These are phyloP conservation scores for Malassezia vespertilionis DNA, from an alignment of 1,284 basidiomycete species.

Conservation along the genomic window DNA sequence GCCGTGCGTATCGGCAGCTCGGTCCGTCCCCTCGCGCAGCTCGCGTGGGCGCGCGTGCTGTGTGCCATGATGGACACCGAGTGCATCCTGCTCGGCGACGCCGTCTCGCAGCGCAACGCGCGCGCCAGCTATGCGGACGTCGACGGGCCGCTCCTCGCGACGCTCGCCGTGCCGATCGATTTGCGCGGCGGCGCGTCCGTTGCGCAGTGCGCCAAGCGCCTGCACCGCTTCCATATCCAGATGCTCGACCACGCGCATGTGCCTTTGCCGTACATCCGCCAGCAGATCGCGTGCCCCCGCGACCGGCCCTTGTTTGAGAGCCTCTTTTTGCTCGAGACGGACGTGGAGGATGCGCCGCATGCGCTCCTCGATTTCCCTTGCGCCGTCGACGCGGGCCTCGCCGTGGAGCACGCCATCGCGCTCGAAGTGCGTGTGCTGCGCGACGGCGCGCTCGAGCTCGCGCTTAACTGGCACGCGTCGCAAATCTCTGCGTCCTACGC, in stretches of 20 bases:
- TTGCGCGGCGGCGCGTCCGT: constrained; percentile 15
- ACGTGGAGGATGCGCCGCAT: constrained; percentile 9
- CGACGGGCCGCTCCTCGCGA: constrained; percentile 38
- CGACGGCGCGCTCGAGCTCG: constrained; percentile 22
- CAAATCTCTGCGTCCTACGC: constrained; percentile 23
- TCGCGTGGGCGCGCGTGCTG: constrained; percentile 44
- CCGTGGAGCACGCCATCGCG: constrained; percentile 38
- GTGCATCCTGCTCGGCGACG: constrained; percentile 39
- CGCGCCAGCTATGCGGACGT: constrained; percentile 25
- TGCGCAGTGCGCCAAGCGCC: constrained; percentile 19
- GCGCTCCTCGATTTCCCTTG: constrained; percentile 15
- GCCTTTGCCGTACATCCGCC: constrained; percentile 25
- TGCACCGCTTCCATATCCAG: constrained; percentile 24
- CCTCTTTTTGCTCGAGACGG: constrained; percentile 43
- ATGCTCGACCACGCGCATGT: constrained; percentile 25
- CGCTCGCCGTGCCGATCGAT: constrained; percentile 35
- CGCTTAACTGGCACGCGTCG: constrained; percentile 22
- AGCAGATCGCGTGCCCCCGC: constrained; percentile 25
- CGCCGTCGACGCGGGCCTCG: constrained; percentile 27
- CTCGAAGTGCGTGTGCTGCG: constrained; percentile 27
- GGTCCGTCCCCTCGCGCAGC: constrained; percentile 42
- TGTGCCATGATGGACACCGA: constrained; percentile 35
- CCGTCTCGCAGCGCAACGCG: constrained; percentile 28
- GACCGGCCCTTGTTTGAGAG: constrained; percentile 38
- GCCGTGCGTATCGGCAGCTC: constrained; percentile 33